A percentile compares a stretch with the other conserved stretches of the same genome.
phyloP scores from a whole-genome alignment of 129 eudicot species.

The Lactuca saligna region DNA sequence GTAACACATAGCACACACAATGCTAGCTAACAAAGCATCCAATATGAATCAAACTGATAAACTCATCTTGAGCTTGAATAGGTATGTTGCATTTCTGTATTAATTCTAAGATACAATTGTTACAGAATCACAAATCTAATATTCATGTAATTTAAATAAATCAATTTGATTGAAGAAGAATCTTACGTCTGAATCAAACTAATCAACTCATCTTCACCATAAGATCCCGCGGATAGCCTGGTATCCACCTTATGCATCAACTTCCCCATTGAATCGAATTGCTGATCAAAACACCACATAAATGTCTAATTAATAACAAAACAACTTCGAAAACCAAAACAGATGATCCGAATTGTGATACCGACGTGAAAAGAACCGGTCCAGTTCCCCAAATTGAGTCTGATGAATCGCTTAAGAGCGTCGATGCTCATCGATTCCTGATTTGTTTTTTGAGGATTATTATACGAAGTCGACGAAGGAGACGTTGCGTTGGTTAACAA shows the following conservation, averaged over 20 bases:
- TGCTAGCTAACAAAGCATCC: slow-evolving; percentile 11
- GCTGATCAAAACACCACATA: slow-evolving; percentile 41
- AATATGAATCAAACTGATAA: not conserved
- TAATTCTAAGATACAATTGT: no score
- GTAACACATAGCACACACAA: slow-evolving; percentile 12
- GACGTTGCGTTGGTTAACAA: slow-evolving; percentile 21
- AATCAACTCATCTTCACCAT: slow-evolving; percentile 86
- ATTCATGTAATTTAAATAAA: slow-evolving; percentile 4
- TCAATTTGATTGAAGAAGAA: slow-evolving; percentile 2
- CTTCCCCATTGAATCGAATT: slow-evolving; percentile 70
- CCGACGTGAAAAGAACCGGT: slow-evolving; percentile 80
- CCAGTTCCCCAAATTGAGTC: slow-evolving; percentile 88
- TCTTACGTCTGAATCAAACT: slow-evolving; percentile 89
- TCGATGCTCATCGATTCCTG: slow-evolving; percentile 55
- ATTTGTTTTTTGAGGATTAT: slow-evolving; percentile 16
- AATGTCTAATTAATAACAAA: not conserved
- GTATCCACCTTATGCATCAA: slow-evolving; percentile 64
- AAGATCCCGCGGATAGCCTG: slow-evolving; percentile 67
- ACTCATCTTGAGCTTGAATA: no score
- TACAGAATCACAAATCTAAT: not conserved
- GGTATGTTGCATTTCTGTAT: no score
- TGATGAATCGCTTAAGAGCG: slow-evolving; percentile 60
- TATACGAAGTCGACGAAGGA: slow-evolving; percentile 25
- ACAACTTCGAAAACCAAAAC: not conserved
- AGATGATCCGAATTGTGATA: not conserved